These are phyloP conservation scores for Yarrowia divulgata DNA, from an alignment of 805 yeast species.

Conservation along the genomic window DNA sequence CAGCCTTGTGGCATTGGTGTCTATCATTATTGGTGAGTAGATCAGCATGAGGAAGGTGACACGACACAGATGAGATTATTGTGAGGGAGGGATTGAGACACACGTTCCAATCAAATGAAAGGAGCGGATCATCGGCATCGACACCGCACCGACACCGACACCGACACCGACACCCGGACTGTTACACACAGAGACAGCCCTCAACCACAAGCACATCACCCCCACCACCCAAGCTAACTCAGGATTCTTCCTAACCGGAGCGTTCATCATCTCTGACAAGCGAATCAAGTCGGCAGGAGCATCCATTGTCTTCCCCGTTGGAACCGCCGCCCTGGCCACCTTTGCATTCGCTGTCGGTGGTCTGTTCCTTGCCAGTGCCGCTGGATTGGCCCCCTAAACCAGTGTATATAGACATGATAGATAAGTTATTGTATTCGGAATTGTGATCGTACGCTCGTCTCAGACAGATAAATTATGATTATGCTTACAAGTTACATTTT, in stretches of 20 bases:
- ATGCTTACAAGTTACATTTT: slow-evolving; percentile 20
- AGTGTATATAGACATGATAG: slow-evolving; percentile 22
- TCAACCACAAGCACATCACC: too few relatives aligned
- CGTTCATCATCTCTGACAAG: slow-evolving; percentile 38
- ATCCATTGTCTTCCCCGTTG: slow-evolving; percentile 21
- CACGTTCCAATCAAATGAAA: too few relatives aligned
- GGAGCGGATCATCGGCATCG: too few relatives aligned
- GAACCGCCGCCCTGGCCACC: slow-evolving; percentile 38
- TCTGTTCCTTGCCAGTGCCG: slow-evolving; percentile 38
- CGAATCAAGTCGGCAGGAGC: slow-evolving; percentile 21
- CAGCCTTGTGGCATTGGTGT: slow-evolving; percentile 29
- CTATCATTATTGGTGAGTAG: slow-evolving; percentile 31
- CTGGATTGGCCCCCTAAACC: slow-evolving; percentile 35
- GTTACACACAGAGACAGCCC: too few relatives aligned
- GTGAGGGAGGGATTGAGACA: too few relatives aligned
- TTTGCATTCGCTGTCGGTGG: slow-evolving; percentile 35
- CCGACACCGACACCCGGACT: not conserved
- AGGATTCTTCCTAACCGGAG: slow-evolving; percentile 36
- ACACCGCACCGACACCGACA: too few relatives aligned
- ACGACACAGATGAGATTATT: not conserved
- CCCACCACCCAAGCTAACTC: slow-evolving; percentile 6
- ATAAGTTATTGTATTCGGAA: slow-evolving; percentile 7
- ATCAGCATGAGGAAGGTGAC: not conserved
- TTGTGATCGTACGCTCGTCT: not conserved
- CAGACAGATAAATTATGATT: slow-evolving; percentile 28